Evolutionary conservation across 495 filamentous ascomycete species (phyloP), one percentile per base, ranked within the genome.

Genomic region (Aspergillus saccharolyticus): DNA sequence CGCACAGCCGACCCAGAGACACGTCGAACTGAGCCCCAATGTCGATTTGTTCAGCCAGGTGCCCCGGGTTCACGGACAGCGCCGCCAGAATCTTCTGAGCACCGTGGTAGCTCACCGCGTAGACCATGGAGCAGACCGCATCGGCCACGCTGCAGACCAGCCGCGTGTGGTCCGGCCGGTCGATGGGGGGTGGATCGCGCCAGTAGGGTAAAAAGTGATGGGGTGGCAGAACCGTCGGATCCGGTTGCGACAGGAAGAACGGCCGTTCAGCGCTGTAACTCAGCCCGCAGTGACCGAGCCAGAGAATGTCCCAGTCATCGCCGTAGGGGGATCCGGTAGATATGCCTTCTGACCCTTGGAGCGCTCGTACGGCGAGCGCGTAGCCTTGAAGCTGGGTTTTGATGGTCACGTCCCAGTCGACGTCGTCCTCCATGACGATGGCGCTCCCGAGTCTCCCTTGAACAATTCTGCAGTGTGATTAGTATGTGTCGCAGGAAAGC

Each of bases 381-480:
- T 79, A 79, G 54, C 71, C 66, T 54, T 62, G 57, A 9, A 84
- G 70, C 62, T 83, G 81, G 10, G 66, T 57, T 42, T 75, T 76
- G 55, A 84, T 69, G 7, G 62, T 63, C 12, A 81, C 67, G 50
- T 82, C 78, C 81, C 81, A 84, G 61, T 84, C 80, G 8, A 70
- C 69, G 53, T 84, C 80, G 59, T 84, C 80, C 57, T 84, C 81
- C 60, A 84, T 60, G 8, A 82, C 72, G 10, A 84, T 59, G 22
- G 79, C 79, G 19, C 74, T 75, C 15, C 65, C 64, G 0, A 83
- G 55, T 18, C 67, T 64, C 12, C 77, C 58, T 20, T 73, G 64
- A 39, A 81, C 70, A 21, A 83, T 71, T 33, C 59, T 73, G 44
- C 30, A 17, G 21, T 21, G 42, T 22, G 18, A 45, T 58, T 15